Percentiles rank a stretch among this genome's conserved stretches.
phyloP scores from a whole-genome alignment of 1,284 basidiomycete species.

The Ustilago esculenta region DNA sequence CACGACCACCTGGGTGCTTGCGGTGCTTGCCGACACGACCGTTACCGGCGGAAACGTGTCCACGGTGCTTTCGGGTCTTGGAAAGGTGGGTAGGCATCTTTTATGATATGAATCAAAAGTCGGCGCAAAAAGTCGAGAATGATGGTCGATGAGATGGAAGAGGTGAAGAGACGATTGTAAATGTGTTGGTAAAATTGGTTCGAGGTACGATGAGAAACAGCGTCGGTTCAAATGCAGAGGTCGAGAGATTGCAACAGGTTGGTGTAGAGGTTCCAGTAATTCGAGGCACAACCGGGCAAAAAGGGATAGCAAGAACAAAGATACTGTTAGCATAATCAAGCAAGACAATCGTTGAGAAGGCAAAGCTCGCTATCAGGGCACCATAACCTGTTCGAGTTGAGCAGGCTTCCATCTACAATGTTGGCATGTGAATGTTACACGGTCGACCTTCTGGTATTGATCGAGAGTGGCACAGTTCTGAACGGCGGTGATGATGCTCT shows the following conservation, averaged over 20 bases:
- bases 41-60: conserved; percentile 87
- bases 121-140: not conserved
- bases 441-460: not conserved
- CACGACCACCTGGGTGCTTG: conserved; percentile 99
- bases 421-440: not conserved
- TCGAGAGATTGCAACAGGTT: not conserved
- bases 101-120: no score
- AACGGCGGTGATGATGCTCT: conserved; percentile 9
- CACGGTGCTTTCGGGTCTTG: conserved; percentile 92
- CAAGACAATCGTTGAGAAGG: not conserved
- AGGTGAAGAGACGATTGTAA: not conserved
- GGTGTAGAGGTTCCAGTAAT: not conserved
- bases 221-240: not conserved
- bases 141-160: not conserved
- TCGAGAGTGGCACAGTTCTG: not conserved
- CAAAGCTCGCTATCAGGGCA: conserved; percentile 3
- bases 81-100: conserved; percentile 90
- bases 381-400: not conserved
- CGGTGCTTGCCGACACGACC: conserved; percentile 99
- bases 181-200: not conserved
- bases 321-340: conserved; percentile 19
- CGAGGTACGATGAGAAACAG: not conserved
- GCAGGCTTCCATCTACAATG: not conserved
- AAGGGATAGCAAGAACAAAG: not conserved
- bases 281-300: no score